These are phyloP conservation scores for Aspergillus bombycis DNA, from an alignment of 2,329 filamentous ascomycete genomes.

Conservation along the genomic window DNA sequence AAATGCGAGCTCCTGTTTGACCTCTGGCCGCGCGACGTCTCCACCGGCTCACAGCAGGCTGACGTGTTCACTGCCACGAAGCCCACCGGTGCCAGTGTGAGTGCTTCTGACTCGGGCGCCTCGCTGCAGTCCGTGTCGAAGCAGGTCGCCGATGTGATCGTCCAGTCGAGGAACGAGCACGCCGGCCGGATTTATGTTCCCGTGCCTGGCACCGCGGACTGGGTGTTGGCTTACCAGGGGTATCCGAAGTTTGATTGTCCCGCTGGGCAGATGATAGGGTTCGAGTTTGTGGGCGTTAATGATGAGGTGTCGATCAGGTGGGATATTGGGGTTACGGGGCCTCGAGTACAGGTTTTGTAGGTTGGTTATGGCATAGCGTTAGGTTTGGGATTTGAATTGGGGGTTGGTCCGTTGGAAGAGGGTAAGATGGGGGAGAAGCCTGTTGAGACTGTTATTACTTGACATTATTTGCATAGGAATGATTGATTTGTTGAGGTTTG, in stretches of 20 bases:
- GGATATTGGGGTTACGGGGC: slow-evolving; percentile 30
- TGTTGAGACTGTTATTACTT: background rate
- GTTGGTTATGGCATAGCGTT: background rate
- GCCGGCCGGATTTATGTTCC: slow-evolving; percentile 21
- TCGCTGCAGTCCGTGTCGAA: slow-evolving; percentile 8
- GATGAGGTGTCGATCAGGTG: slow-evolving; percentile 27
- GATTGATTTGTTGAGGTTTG: background rate
- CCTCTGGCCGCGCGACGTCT: slow-evolving; percentile 25
- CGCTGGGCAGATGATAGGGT: slow-evolving; percentile 22
- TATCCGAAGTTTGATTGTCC: slow-evolving; percentile 29
- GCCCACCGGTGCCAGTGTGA: slow-evolving; percentile 14
- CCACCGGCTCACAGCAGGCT: slow-evolving; percentile 24
- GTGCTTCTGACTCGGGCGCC: background rate
- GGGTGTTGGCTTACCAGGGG: slow-evolving; percentile 22
- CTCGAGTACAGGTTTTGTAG: slow-evolving; percentile 21
- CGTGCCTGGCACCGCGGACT: slow-evolving; percentile 22
- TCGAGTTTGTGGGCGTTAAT: slow-evolving; percentile 30
- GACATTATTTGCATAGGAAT: background rate
- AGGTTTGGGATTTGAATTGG: background rate
- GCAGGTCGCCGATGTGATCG: slow-evolving; percentile 11
- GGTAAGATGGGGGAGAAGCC: background rate
- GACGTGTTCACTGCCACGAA: slow-evolving; percentile 30
- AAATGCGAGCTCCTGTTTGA: slow-evolving; percentile 29
- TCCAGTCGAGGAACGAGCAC: slow-evolving; percentile 21
- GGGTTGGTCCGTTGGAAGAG: background rate